These are phyloP conservation scores for Fusarium sp. DNA, from an alignment of 2,329 filamentous ascomycete species.

Conservation along the genomic window DNA sequence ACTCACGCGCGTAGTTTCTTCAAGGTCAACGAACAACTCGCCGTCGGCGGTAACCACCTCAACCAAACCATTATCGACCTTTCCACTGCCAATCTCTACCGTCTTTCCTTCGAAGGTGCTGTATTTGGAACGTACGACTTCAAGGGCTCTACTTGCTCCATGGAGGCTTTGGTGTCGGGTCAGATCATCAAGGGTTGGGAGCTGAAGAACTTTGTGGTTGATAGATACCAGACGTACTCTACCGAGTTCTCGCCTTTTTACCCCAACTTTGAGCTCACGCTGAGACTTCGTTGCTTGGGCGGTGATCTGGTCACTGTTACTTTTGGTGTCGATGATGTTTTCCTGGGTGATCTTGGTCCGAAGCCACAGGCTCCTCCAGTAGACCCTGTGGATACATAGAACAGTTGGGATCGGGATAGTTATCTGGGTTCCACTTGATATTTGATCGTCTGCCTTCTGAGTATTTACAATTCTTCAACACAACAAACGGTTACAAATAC, in stretches of 20 bases:
- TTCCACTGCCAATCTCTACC: background rate
- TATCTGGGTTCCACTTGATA: too few species aligned
- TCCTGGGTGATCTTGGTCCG: background rate
- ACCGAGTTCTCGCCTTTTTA: background rate
- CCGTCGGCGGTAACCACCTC: background rate
- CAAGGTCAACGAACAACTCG: background rate
- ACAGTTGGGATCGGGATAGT: too few species aligned
- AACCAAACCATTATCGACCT: slow-evolving; percentile 1
- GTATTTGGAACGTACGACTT: background rate
- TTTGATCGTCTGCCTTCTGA: too few species aligned
- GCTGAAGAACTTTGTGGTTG: fast-evolving
- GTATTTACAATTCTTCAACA: too few species aligned
- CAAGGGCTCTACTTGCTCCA: background rate
- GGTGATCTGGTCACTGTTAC: background rate
- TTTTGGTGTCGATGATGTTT: slow-evolving; percentile 3
- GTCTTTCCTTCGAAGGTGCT: background rate
- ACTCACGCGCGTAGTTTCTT: background rate
- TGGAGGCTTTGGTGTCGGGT: background rate
- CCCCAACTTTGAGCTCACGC: background rate
- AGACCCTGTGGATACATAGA: too few species aligned
- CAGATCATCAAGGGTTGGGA: fast-evolving
- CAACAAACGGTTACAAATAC: too few species aligned
- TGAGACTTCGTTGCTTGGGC: background rate
- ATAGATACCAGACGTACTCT: background rate
- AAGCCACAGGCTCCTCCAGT: background rate